These are phyloP conservation scores for Amauroascus niger DNA, from an alignment of 2,329 filamentous ascomycete genomes.

Conservation along the genomic window DNA sequence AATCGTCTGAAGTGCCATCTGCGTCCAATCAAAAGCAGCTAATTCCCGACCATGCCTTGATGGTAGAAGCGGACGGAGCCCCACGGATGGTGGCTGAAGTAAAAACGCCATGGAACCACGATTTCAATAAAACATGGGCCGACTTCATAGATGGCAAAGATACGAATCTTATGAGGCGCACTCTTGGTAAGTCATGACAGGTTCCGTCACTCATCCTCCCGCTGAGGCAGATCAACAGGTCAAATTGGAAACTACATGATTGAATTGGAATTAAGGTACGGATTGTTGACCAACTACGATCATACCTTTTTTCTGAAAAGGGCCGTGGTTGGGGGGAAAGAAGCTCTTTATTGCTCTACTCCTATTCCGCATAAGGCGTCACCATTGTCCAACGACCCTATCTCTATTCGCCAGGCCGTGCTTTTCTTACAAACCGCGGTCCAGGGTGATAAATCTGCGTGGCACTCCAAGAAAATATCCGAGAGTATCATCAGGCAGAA, in stretches of 20 bases:
- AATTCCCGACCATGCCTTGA: slow-evolving; percentile 12
- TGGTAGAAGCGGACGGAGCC: not conserved
- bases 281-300: slow-evolving; percentile 12
- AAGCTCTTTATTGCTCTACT: slow-evolving; percentile 1
- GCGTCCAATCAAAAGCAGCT: too few species aligned
- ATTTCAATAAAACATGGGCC: not conserved
- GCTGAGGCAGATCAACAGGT: not conserved
- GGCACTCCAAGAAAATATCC: too few species aligned
- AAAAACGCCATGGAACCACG: slow-evolving; percentile 14
- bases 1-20: too few species aligned
- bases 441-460: too few species aligned
- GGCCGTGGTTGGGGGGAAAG: not conserved
- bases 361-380: too few species aligned
- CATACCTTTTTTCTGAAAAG: slow-evolving; percentile 11
- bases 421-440: too few species aligned
- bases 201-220: not conserved
- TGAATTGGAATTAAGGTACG: slow-evolving; percentile 10
- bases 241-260: slow-evolving; percentile 15
- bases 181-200: slow-evolving; percentile 2
- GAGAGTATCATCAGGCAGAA: too few species aligned
- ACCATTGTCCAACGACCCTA: too few species aligned
- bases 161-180: slow-evolving; percentile 5
- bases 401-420: too few species aligned
- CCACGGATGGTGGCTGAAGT: slow-evolving; percentile 8
- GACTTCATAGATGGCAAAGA: not conserved